Evolutionary conservation across 306 rosid genomes (phyloP).

Genomic region (Cicer bijugum): DNA sequence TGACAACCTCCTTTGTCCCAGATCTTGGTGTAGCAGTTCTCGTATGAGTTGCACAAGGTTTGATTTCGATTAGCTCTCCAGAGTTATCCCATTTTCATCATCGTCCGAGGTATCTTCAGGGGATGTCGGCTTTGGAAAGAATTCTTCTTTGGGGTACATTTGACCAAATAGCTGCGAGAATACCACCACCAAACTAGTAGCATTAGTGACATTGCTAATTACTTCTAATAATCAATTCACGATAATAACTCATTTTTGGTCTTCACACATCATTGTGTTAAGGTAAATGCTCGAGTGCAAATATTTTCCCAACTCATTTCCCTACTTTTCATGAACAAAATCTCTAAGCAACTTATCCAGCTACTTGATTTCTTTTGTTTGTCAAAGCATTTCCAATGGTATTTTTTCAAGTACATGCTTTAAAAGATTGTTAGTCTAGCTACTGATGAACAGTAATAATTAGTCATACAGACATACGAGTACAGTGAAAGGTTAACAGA

Average conservation of each 20-base stretch:
- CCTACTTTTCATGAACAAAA: slow-evolving; percentile 10
- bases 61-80: slow-evolving; percentile 45
- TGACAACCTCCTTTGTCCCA: slow-evolving; percentile 36
- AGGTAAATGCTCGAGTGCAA: slow-evolving; percentile 20
- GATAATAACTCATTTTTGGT: not conserved
- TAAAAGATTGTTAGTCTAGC: not conserved
- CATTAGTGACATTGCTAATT: slow-evolving; percentile 18
- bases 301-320: slow-evolving; percentile 9
- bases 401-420: not conserved
- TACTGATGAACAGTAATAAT: slow-evolving; percentile 24
- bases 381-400: not conserved
- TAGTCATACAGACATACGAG: not conserved
- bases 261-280: not conserved
- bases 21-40: slow-evolving; percentile 17
- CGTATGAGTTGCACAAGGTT: slow-evolving; percentile 26
- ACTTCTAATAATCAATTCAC: not conserved
- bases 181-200: slow-evolving; percentile 42
- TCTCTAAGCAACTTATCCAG: slow-evolving; percentile 11
- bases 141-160: slow-evolving; percentile 56
- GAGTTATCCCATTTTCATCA: slow-evolving; percentile 47
- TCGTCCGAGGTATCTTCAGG: slow-evolving; percentile 49
- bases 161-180: slow-evolving; percentile 53
- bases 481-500: slow-evolving; percentile 1
- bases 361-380: slow-evolving; percentile 5
- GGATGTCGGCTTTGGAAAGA: slow-evolving; percentile 53